phyloP scores from a whole-genome alignment of 345 rosid species.

The Corchorus capsularis region DNA sequence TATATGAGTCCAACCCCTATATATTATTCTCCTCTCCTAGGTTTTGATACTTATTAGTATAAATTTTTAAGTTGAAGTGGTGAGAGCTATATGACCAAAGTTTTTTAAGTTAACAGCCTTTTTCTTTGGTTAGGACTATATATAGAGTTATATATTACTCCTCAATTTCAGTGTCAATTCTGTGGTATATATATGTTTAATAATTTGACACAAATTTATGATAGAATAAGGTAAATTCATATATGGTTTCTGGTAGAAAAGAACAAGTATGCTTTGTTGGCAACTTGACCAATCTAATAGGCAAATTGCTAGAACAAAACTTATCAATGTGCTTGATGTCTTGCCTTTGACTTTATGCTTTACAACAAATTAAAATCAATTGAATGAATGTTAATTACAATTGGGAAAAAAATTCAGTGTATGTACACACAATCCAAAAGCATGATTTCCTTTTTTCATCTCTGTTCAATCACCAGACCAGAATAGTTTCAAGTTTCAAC shows the following conservation, averaged over 20 bases:
- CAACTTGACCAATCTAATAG: not conserved
- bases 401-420: too few species aligned
- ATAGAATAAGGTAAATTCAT: not conserved
- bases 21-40: slow-evolving; percentile 21
- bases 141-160: too few species aligned
- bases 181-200: too few species aligned
- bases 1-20: slow-evolving; percentile 14
- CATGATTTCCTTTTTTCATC: too few species aligned
- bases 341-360: not conserved
- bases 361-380: too few species aligned
- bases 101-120: not conserved
- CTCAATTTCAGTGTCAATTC: not conserved
- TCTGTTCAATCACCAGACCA: too few species aligned
- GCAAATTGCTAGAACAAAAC: slow-evolving; percentile 1
- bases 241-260: too few species aligned
- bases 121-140: not conserved
- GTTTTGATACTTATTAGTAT: not conserved
- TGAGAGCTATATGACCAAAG: not conserved
- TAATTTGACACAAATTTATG: not conserved
- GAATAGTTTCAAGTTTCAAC: too few species aligned
- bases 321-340: slow-evolving; percentile 3
- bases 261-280: not conserved
- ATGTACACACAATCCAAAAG: too few species aligned
- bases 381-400: too few species aligned
- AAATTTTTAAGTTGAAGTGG: not conserved